phyloP scores from a whole-genome alignment of 441 rosid species.

The Bocquillonia castaneifolia region DNA sequence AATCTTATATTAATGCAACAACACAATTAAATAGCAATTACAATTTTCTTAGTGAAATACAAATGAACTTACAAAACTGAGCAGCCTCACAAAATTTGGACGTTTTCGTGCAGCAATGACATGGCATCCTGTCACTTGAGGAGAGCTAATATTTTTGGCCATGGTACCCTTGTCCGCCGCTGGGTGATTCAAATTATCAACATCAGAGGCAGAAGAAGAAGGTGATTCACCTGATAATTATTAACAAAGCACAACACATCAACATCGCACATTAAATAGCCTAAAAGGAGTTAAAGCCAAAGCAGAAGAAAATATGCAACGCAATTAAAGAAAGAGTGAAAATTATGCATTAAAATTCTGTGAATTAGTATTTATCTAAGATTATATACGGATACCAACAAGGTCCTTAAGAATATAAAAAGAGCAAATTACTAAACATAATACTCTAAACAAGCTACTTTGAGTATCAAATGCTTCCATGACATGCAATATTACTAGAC shows the following conservation, averaged over 20 bases:
- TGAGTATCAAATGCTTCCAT: not conserved
- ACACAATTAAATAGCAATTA: not conserved
- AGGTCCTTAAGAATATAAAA: not conserved
- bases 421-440: not conserved
- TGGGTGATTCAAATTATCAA: conserved; percentile 83
- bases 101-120: conserved; percentile 60
- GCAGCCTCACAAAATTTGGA: conserved; percentile 52
- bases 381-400: conserved; percentile 2
- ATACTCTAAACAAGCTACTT: not conserved
- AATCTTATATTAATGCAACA: not conserved
- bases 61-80: conserved; percentile 70
- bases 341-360: not conserved
- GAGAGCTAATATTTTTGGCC: conserved; percentile 64
- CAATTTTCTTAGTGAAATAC: conserved; percentile 14
- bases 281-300: not conserved
- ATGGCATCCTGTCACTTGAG: conserved; percentile 68
- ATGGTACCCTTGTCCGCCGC: conserved; percentile 56
- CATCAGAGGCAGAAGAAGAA: conserved; percentile 96
- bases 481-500: not conserved
- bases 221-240: conserved; percentile 91
- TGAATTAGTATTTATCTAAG: not conserved
- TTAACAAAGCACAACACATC: conserved; percentile 20
- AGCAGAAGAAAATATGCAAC: not conserved
- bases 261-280: conserved; percentile 13
- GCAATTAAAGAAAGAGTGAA: not conserved